Evolutionary conservation across 2,329 filamentous ascomycete genomes (phyloP), one percentile per base, ranked within the genome.

Genomic region (Exophiala dermatitidis): DNA sequence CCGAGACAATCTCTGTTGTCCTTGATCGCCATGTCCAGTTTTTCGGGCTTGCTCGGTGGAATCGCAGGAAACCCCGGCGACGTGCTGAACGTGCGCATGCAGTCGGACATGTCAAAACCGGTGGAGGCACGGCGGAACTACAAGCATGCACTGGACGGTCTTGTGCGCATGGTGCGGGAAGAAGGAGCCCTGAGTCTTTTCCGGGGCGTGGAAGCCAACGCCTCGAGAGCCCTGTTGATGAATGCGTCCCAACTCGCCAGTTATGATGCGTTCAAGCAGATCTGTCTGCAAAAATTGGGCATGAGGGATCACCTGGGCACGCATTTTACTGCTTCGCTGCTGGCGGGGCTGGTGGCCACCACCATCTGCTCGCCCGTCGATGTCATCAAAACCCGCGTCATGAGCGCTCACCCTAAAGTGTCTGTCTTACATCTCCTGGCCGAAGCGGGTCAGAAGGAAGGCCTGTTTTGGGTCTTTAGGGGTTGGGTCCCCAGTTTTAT

Each of bases 61-160:
- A 74, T 97, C 44, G 87, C 85, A 4, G 93, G 93, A 60, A 98
- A 97, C 72, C 90, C 90, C 2, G 91, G 90, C 60, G 93, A 98
- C 69, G 90, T 98, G 33, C 78, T 96, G 65, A 98, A 98, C 71
- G 93, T 98, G 46, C 88, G 93, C 61, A 98, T 98, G 93, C 93
- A 98, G 73, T 88, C 95, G 72, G 93, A 86, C 64, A 84, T 87
- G 2, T 83, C 89, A 0, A 81, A 96, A 1, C 86, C 90, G 0
- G 65, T 73, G 0, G 78, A 78, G 3, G 75, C 94, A 65, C 83
- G 88, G 45, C 81, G 91, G 52, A 93, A 95, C 71, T 98, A 98
- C 74, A 85, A 83, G 59, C 81, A 97, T 69, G 93, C 90, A 2
- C 69, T 96, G 45, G 85, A 97, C 67, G 93, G 93, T 30, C 76